Percentiles rank a stretch among this genome's conserved stretches.
These are phyloP conservation scores for Abrus precatorius DNA, from an alignment of 306 rosid species.

Conservation along the genomic window DNA sequence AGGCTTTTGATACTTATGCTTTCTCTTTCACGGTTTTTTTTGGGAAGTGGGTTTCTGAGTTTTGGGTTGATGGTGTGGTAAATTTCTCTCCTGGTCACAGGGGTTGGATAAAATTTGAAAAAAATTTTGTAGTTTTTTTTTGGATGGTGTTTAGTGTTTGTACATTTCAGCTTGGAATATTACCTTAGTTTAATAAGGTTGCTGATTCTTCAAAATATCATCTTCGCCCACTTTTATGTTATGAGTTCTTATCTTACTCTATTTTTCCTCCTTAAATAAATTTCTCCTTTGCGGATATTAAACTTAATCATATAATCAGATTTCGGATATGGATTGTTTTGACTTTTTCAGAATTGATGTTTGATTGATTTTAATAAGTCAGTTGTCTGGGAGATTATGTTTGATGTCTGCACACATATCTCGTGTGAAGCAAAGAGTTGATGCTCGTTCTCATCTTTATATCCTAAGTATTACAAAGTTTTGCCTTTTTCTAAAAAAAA, in stretches of 20 bases:
- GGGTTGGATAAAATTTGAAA: background rate
- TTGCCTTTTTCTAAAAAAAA: background rate
- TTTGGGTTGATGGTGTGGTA: conserved; percentile 9
- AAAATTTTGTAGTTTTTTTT: background rate
- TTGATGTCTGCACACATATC: background rate
- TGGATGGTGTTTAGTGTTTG: background rate
- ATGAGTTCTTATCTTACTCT: background rate
- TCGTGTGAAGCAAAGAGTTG: background rate
- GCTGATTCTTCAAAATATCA: conserved; percentile 11
- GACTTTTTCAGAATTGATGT: background rate
- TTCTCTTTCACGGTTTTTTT: background rate
- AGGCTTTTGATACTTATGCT: background rate
- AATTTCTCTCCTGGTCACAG: background rate
- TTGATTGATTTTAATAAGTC: conserved; percentile 4
- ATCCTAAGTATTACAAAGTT: background rate
- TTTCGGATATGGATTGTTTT: conserved; percentile 32
- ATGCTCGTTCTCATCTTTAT: background rate
- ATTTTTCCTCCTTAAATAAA: conserved; percentile 16
- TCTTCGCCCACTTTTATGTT: background rate
- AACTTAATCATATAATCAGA: background rate
- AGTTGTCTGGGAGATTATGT: background rate
- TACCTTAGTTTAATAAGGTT: background rate
- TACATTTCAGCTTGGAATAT: conserved; percentile 9
- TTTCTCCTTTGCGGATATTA: background rate
- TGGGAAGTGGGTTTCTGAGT: background rate